These are phyloP conservation scores for Usnea hakonensis DNA, from an alignment of 495 filamentous ascomycete species.

Conservation along the genomic window DNA sequence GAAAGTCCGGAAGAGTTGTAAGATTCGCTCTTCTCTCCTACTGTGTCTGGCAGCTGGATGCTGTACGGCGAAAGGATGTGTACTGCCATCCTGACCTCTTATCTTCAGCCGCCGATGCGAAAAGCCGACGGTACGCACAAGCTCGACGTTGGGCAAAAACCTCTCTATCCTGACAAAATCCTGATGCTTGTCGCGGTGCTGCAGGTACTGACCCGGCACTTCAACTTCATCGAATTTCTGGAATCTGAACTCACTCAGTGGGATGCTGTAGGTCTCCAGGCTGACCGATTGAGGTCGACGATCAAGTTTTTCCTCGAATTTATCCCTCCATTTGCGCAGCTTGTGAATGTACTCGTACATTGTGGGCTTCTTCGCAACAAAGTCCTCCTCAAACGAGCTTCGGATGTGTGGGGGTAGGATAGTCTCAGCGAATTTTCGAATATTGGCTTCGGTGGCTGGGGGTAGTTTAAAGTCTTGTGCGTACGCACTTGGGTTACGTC, in stretches of 20 bases:
- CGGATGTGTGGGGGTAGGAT: constrained; percentile 89
- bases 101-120: constrained; percentile 92
- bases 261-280: constrained; percentile 74
- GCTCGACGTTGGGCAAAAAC: constrained; percentile 87
- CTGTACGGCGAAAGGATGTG: constrained; percentile 92
- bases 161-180: constrained; percentile 96
- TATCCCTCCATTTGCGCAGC: constrained; percentile 89
- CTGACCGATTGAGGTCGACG: constrained; percentile 61
- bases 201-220: constrained; percentile 91
- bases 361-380: constrained; percentile 85
- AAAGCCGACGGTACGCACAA: constrained; percentile 77
- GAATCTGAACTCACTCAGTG: constrained; percentile 93
- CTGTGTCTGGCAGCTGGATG: constrained; percentile 88
- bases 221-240: constrained; percentile 98
- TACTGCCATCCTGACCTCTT: constrained; percentile 91
- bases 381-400: constrained; percentile 90
- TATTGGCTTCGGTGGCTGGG: constrained; percentile 83
- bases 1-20: constrained; percentile 97
- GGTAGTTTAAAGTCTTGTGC: constrained; percentile 88
- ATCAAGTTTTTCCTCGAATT: constrained; percentile 96
- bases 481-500: constrained; percentile 75
- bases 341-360: constrained; percentile 98
- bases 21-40: constrained; percentile 84
- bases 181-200: constrained; percentile 96
- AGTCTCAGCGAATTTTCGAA: constrained; percentile 91